phyloP scores from a whole-genome alignment of 805 yeast genomes.

The Metschnikowia picachoensis region DNA sequence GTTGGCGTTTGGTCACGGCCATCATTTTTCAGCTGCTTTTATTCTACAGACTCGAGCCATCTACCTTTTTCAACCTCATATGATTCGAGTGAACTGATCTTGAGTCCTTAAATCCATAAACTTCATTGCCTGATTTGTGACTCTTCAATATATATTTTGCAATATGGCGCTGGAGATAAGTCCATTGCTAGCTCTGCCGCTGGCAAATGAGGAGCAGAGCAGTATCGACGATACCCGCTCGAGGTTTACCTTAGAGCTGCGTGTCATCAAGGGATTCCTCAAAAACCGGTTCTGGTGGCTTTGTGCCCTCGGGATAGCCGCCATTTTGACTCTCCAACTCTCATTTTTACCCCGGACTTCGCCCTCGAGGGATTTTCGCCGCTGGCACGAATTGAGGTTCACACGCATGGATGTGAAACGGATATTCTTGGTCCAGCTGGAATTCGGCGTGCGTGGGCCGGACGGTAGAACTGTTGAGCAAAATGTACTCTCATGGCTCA shows the following conservation, averaged over 20 bases:
- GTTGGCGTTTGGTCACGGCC: too few species aligned
- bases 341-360: constrained; percentile 84
- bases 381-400: constrained; percentile 63
- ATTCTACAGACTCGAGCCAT: too few species aligned
- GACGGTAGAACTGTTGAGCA: constrained; percentile 24
- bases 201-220: not conserved
- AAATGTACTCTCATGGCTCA: constrained; percentile 25
- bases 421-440: constrained; percentile 40
- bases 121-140: not conserved
- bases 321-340: constrained; percentile 55
- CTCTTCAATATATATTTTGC: not conserved
- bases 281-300: constrained; percentile 40
- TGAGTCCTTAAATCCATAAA: too few species aligned
- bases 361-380: constrained; percentile 70
- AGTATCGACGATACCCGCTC: constrained; percentile 4
- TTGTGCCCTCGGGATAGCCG: constrained; percentile 46
- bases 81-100: too few species aligned
- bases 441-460: constrained; percentile 11
- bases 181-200: constrained; percentile 1
- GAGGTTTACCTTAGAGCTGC: constrained; percentile 6
- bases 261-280: constrained; percentile 1
- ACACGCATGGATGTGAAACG: constrained; percentile 71
- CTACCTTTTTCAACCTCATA: too few species aligned
- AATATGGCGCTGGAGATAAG: constrained; percentile 7
- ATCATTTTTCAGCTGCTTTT: too few species aligned